These are phyloP conservation scores for Lactarius sanguifluus DNA, from an alignment of 768 basidiomycete species.

Conservation along the genomic window DNA sequence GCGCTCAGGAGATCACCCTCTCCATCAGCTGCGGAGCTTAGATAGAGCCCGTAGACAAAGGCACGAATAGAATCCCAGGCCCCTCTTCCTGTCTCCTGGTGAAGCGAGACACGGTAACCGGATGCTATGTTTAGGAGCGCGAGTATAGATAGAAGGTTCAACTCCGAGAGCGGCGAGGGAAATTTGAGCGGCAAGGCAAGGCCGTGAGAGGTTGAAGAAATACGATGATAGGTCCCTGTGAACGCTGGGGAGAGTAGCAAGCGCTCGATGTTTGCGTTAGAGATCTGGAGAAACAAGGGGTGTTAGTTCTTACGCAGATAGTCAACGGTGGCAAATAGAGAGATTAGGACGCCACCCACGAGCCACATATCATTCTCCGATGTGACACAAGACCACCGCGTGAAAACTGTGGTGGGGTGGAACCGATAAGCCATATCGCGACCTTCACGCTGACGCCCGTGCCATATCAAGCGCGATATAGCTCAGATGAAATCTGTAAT, in stretches of 20 bases:
- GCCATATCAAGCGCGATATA: neutral
- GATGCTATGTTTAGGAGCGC: conserved; percentile 83
- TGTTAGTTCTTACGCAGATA: neutral
- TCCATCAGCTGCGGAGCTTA: conserved; percentile 57
- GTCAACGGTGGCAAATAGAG: neutral
- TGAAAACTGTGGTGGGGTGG: neutral
- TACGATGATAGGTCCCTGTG: conserved; percentile 56
- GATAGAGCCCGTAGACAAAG: conserved; percentile 68
- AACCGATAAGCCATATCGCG: conserved; percentile 4
- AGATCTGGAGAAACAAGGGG: conserved; percentile 46
- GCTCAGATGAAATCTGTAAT: conserved; percentile 3
- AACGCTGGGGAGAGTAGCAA: conserved; percentile 67
- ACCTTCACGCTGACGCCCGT: conserved; percentile 8
- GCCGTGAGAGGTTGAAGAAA: conserved; percentile 60
- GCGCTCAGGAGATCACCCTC: conserved; percentile 63
- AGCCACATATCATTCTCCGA: conserved; percentile 9
- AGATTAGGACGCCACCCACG: conserved; percentile 21
- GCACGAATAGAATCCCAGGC: conserved; percentile 83
- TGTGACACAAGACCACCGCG: neutral
- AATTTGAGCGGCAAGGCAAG: conserved; percentile 79
- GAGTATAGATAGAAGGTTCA: conserved; percentile 78
- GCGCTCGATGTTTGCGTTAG: conserved; percentile 53
- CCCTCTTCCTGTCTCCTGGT: conserved; percentile 69
- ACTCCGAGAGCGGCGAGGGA: conserved; percentile 65
- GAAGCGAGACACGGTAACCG: conserved; percentile 74